Evolutionary conservation across 129 eudicot species (phyloP).

Genomic region (Logfia minima): DNA sequence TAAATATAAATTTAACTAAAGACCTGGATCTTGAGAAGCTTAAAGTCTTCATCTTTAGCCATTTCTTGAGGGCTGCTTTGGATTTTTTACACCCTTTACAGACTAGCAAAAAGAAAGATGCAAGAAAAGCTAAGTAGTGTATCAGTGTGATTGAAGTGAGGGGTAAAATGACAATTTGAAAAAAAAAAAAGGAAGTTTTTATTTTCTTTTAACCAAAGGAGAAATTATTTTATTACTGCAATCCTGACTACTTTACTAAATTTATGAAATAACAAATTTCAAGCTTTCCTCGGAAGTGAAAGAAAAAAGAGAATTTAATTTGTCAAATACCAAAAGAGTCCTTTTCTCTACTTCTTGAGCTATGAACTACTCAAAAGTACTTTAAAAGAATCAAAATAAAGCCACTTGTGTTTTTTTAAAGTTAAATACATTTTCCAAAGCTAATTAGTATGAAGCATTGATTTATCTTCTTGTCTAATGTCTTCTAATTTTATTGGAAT

Average conservation of each 20-base stretch:
- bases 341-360: slow-evolving; percentile 27
- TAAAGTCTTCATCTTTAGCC: slow-evolving; percentile 92
- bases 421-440: slow-evolving; percentile 34
- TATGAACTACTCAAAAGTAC: slow-evolving; percentile 33
- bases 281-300: slow-evolving; percentile 15
- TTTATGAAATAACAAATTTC: slow-evolving; percentile 5
- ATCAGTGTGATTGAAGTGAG: slow-evolving; percentile 21
- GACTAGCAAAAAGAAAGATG: slow-evolving; percentile 31
- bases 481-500: slow-evolving; percentile 3
- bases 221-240: slow-evolving; percentile 16
- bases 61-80: slow-evolving; percentile 45
- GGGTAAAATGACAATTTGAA: slow-evolving; percentile 12
- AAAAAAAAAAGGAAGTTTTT: neutral
- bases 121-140: slow-evolving; percentile 30
- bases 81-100: slow-evolving; percentile 23
- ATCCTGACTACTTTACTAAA: slow-evolving; percentile 21
- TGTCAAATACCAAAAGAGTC: slow-evolving; percentile 17
- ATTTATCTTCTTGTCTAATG: slow-evolving; percentile 3
- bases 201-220: neutral
- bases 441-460: neutral
- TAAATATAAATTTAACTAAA: too few species aligned
- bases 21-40: slow-evolving; percentile 96
- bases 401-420: slow-evolving; percentile 30
- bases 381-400: slow-evolving; percentile 33
- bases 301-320: slow-evolving; percentile 1